These are phyloP conservation scores for Seiridium unicorne DNA, from an alignment of 2,329 filamentous ascomycete species.

Conservation along the genomic window DNA sequence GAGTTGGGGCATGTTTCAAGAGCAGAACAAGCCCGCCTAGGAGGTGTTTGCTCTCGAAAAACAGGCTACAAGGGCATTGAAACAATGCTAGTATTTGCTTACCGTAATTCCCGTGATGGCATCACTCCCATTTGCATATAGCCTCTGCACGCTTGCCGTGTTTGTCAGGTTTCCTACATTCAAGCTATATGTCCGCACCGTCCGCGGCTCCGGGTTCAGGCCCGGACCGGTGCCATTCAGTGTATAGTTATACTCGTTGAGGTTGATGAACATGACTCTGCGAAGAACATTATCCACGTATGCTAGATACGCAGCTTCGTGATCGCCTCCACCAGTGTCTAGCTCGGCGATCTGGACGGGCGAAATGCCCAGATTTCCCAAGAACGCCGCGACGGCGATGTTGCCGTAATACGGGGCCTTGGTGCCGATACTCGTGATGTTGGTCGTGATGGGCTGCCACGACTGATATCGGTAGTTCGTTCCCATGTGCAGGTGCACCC, in stretches of 20 bases:
- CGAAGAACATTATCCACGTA: constrained; percentile 44
- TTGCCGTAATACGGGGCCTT: constrained; percentile 66
- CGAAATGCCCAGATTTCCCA: constrained; percentile 38
- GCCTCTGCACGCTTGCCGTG: constrained; percentile 39
- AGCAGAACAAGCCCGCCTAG: too few species aligned
- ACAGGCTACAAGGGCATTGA: too few species aligned
- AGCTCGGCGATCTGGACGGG: constrained; percentile 44
- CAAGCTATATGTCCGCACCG: constrained; percentile 39
- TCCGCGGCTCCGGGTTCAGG: constrained; percentile 27
- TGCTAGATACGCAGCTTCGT: constrained; percentile 54
- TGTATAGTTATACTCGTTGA: constrained; percentile 59
- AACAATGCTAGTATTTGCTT: too few species aligned
- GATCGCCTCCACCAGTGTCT: constrained; percentile 37
- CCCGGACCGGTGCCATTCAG: constrained; percentile 34
- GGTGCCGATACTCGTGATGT: constrained; percentile 49
- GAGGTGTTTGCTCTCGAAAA: too few species aligned
- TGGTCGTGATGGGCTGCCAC: constrained; percentile 59
- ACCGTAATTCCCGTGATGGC: constrained; percentile 57
- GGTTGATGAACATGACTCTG: constrained; percentile 55
- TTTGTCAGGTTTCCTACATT: constrained; percentile 22
- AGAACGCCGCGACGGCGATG: constrained; percentile 54
- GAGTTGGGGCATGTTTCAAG: too few species aligned
- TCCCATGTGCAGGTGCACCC: constrained; percentile 64
- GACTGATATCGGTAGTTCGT: constrained; percentile 60
- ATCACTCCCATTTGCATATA: constrained; percentile 62